Evolutionary conservation across 768 basidiomycete genomes (phyloP).

Genomic region (Cystobasidiopsis lactophilus): DNA sequence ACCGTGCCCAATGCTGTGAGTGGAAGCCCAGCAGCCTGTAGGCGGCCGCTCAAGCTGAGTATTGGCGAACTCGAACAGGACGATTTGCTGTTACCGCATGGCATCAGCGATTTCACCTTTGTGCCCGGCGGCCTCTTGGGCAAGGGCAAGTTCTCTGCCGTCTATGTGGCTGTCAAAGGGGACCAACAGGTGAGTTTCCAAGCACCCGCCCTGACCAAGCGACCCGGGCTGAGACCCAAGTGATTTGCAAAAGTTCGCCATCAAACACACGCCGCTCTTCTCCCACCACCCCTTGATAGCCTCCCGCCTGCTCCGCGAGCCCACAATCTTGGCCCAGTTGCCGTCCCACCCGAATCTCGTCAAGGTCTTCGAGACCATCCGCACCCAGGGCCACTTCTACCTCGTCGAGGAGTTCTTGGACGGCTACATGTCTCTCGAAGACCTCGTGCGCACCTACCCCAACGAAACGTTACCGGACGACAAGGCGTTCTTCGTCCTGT

Average conservation of each 20-base stretch:
- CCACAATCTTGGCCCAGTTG: constrained; percentile 27
- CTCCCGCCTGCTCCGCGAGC: constrained; percentile 27
- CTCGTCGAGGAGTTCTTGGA: constrained; percentile 24
- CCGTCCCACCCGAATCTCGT: constrained; percentile 28
- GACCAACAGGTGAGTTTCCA: constrained; percentile 21
- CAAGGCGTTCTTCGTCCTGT: constrained; percentile 21
- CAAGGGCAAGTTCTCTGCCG: constrained; percentile 28
- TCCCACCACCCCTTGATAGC: constrained; percentile 31
- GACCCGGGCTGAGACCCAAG: not conserved
- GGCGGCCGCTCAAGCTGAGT: too few relatives aligned
- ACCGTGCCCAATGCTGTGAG: too few relatives aligned
- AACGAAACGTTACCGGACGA: not conserved
- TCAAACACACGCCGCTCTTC: constrained; percentile 29
- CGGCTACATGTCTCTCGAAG: constrained; percentile 23
- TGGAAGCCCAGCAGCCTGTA: too few relatives aligned
- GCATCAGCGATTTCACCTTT: constrained; percentile 13
- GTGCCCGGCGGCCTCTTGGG: constrained; percentile 21
- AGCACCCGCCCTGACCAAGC: not conserved
- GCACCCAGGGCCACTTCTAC: constrained; percentile 29
- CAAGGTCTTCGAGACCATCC: constrained; percentile 26
- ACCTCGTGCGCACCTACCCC: constrained; percentile 18
- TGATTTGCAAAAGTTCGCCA: constrained; percentile 23
- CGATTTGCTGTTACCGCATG: constrained; percentile 3
- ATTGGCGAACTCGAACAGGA: too few relatives aligned
- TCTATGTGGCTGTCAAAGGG: constrained; percentile 25